Evolutionary conservation across 306 rosid genomes (phyloP).

Genomic region (Lathyrus oleraceus): DNA sequence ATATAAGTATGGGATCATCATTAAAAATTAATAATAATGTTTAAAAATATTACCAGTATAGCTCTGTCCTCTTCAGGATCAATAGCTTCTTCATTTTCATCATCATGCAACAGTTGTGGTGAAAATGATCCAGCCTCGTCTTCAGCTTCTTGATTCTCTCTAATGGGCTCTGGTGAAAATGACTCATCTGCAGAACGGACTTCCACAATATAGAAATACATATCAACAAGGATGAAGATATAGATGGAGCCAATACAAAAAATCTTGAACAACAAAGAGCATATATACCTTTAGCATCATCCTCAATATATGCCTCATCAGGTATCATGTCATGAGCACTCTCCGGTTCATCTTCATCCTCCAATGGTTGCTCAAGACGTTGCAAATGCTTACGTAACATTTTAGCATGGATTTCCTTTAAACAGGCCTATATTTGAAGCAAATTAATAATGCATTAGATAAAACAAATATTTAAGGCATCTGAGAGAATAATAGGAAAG

Average conservation of each 20-base stretch:
- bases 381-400: conserved; percentile 77
- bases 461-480: conserved; percentile 5
- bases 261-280: conserved; percentile 24
- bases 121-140: conserved; percentile 86
- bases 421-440: conserved; percentile 67
- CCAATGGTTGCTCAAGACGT: conserved; percentile 65
- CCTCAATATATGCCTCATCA: conserved; percentile 53
- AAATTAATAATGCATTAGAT: conserved; percentile 22
- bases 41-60: conserved; percentile 45
- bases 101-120: conserved; percentile 79
- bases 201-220: conserved; percentile 11
- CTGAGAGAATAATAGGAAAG: conserved; percentile 16
- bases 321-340: conserved; percentile 38
- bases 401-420: conserved; percentile 87
- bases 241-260: conserved; percentile 7
- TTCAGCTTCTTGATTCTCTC: conserved; percentile 59
- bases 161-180: conserved; percentile 69
- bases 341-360: conserved; percentile 56
- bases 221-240: conserved; percentile 14
- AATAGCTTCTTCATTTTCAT: conserved; percentile 81
- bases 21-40: not conserved
- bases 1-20: conserved; percentile 4
- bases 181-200: conserved; percentile 50
- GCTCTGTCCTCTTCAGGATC: conserved; percentile 96
- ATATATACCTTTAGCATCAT: conserved; percentile 52